A percentile compares a stretch with the other conserved stretches of the same genome.
These are phyloP conservation scores for Pistacia atlantica DNA, from an alignment of 345 rosid genomes.

Conservation along the genomic window DNA sequence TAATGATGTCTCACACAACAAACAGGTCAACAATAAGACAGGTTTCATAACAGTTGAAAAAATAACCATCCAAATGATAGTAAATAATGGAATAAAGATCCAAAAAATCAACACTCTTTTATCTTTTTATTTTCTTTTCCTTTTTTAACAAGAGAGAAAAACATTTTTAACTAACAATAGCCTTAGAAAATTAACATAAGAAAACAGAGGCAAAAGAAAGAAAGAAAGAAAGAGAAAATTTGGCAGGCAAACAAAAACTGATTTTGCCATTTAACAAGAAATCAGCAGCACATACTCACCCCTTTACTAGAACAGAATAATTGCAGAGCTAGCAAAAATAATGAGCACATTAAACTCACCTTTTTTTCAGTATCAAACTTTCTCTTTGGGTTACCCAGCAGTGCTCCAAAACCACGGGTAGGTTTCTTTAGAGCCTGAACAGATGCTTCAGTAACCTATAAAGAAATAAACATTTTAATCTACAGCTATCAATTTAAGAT, in stretches of 20 bases:
- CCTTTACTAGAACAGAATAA: neutral
- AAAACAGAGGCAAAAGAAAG: neutral
- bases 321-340: neutral
- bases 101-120: neutral
- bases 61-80: too few species aligned
- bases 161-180: too few species aligned
- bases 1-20: too few species aligned
- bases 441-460: slow-evolving; percentile 51
- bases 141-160: neutral
- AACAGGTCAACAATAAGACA: too few species aligned
- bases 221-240: neutral
- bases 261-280: too few species aligned
- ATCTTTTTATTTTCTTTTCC: too few species aligned
- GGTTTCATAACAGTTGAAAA: too few species aligned
- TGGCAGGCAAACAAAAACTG: neutral
- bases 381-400: slow-evolving; percentile 51
- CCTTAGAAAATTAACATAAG: too few species aligned
- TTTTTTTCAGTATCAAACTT: slow-evolving; percentile 38
- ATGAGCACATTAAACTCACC: slow-evolving; percentile 34
- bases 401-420: slow-evolving; percentile 55
- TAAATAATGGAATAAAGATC: neutral
- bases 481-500: too few species aligned
- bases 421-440: slow-evolving; percentile 61
- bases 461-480: neutral
- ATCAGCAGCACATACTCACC: neutral